A percentile compares a stretch with the other conserved stretches of the same genome.
These are phyloP conservation scores for Glycine latifolia DNA, from an alignment of 306 rosid species.

Conservation along the genomic window DNA sequence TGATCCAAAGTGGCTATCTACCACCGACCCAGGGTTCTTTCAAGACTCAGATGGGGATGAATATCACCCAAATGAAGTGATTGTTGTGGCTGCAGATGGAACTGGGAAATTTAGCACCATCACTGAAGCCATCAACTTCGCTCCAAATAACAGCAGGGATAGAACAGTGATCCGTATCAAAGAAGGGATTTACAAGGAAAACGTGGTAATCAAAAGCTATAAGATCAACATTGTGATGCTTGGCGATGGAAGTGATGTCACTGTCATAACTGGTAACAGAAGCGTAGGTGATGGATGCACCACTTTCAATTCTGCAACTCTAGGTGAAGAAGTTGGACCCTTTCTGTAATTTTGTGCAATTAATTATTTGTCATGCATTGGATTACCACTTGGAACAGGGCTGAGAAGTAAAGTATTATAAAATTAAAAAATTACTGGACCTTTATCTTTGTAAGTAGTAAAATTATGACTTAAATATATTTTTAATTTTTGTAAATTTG, in stretches of 20 bases:
- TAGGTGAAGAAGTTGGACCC: conserved; percentile 52
- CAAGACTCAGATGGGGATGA: conserved; percentile 45
- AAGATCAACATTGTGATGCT: conserved; percentile 69
- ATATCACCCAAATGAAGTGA: conserved; percentile 49
- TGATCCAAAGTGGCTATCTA: conserved; percentile 53
- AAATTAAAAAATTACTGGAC: too few relatives aligned
- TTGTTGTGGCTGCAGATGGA: conserved; percentile 79
- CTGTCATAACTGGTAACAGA: conserved; percentile 69
- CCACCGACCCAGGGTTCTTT: conserved; percentile 28
- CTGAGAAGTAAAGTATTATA: too few relatives aligned
- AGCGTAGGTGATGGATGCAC: conserved; percentile 66
- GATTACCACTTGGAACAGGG: too few relatives aligned
- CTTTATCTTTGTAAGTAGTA: too few relatives aligned
- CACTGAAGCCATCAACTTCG: conserved; percentile 66
- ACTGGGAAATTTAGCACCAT: conserved; percentile 68
- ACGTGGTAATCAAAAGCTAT: conserved; percentile 69
- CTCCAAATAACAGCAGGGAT: conserved; percentile 68
- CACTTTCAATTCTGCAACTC: conserved; percentile 82
- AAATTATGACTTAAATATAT: not conserved
- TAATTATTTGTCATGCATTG: too few relatives aligned
- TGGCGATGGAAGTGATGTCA: conserved; percentile 80
- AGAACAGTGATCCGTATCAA: conserved; percentile 65
- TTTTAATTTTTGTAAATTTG: too few relatives aligned
- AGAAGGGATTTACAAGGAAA: conserved; percentile 71
- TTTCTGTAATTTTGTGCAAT: not conserved